Evolutionary conservation across 2,329 filamentous ascomycete genomes (phyloP), one percentile per base, ranked within the genome.

Genomic region (Fusarium begoniae): DNA sequence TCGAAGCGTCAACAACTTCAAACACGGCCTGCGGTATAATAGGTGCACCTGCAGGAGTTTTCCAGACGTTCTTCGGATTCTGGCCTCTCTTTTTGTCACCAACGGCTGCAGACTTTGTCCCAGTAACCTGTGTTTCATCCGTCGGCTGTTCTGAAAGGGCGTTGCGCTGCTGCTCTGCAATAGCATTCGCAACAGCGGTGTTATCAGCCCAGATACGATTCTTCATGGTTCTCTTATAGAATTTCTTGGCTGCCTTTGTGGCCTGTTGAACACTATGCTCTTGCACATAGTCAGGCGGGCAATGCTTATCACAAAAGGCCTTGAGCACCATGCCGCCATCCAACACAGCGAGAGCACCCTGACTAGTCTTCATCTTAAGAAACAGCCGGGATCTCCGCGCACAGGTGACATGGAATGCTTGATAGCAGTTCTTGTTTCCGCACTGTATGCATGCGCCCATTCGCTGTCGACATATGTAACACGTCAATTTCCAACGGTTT

Each of bases 371-470:
- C 96, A 99, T 99, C 83, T 96, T 96, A 74, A 99, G 86, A 80
- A 94, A 98, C 1, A 99, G 87, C 72, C 92, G 92, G 54, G 95
- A 95, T 77, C 94, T 91, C 63, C 96, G 90, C 30, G 96, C 96
- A 81, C 96, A 99, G 10, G 96, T 98, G 62, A 98, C 95, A 83
- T 99, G 96, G 81, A 99, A 99, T 14, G 96, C 96, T 79, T 96
- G 92, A 80, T 97, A 99, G 82, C 96, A 99, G 70, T 93, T 94
- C 83, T 98, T 98, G 85, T 98, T 98, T 69, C 95, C 94, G 82
- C 96, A 99, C 82, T 99, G 96, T 69, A 99, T 98, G 82, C 96
- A 98, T 45, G 96, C 96, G 28, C 96, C 96, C 96, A 99, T 99
- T 78, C 92, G 93, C 83, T 99, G 96, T 75, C 95, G 93, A 84